Base-by-base conservation (phyloP, 2,329 filamentous ascomycete genomes). In the Thielaviopsis populi region DNA sequence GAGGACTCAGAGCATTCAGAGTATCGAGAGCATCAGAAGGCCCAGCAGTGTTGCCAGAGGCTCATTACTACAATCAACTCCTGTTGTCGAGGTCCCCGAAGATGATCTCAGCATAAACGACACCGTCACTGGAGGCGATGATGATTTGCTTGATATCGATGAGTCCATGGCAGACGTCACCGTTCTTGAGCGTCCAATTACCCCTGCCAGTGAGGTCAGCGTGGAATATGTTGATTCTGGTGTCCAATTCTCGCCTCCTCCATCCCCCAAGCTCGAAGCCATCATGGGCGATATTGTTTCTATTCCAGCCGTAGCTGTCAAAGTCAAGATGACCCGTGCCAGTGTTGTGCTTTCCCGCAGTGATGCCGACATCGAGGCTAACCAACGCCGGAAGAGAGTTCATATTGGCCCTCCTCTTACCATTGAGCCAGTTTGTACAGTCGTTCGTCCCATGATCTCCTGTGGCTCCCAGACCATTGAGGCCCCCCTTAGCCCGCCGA, bases 231-330 rank as follows among this genome's bases (percentile, higher is more conserved):
- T 82, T 46, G 88, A 95, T 70, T 81, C 80, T n/a, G 88, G 85
- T 2, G 80, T 89, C 40, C 91, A 96, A 72, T 94, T 83, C 70
- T 94, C 90, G 41, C 91, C 90, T 56, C 89, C 89, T 1, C 80
- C 86, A 2, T 95, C 90, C 1, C 89, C 89, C 0, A 78, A 77
- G 69, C 64, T 79, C 4, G 66, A 70, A 10, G 72, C 77, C 37
- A 50, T 65, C 2, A 48, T 65, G 50, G 37, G 50, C 11, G 50
- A 59, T 22, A 40, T 46, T 0, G 27, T 62, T 30, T 48, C 59
- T 15, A 19, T 65, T 3, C 59, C 63, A n/a, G 50, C 59, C 24
- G 53, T 65, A 24, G 50, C 59, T 19, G 30, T 65, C 24, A 58
- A 62, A n/a, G 33, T 50, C n/a, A 61, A 65, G 59, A 61, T 64